Evolutionary conservation across 2,329 filamentous ascomycete species (phyloP).

Genomic region (Colletotrichum orchidophilum): DNA sequence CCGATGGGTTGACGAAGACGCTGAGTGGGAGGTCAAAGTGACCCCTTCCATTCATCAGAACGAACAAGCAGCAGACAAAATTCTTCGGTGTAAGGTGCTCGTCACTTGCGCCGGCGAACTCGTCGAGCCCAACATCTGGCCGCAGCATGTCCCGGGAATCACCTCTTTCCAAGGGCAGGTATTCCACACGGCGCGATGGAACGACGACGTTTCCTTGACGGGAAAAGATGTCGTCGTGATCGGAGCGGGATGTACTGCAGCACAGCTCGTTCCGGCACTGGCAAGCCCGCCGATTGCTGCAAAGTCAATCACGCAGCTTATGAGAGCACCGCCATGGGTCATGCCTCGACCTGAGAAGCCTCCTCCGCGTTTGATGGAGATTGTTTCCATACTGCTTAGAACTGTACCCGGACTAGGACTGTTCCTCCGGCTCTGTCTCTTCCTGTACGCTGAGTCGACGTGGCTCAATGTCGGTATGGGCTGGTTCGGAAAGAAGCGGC

Average conservation of each 20-base stretch:
- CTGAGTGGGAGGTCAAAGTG: background rate
- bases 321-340: constrained; percentile 54
- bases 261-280: constrained; percentile 56
- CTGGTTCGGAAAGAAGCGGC: background rate
- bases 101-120: background rate
- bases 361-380: constrained; percentile 32
- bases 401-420: constrained; percentile 55
- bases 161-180: constrained; percentile 9
- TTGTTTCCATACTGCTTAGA: constrained; percentile 45
- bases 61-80: background rate
- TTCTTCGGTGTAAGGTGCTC: background rate
- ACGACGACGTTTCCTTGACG: constrained; percentile 55
- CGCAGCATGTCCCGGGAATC: background rate
- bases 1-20: background rate
- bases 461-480: constrained; percentile 5
- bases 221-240: constrained; percentile 61
- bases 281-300: constrained; percentile 45
- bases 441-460: constrained; percentile 44
- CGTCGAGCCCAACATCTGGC: background rate
- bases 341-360: constrained; percentile 42
- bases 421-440: constrained; percentile 55
- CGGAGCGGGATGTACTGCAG: constrained; percentile 63
- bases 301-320: constrained; percentile 47
- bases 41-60: background rate
- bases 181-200: constrained; percentile 50